phyloP scores from a whole-genome alignment of 306 rosid species.

The Cicer cuneatum region DNA sequence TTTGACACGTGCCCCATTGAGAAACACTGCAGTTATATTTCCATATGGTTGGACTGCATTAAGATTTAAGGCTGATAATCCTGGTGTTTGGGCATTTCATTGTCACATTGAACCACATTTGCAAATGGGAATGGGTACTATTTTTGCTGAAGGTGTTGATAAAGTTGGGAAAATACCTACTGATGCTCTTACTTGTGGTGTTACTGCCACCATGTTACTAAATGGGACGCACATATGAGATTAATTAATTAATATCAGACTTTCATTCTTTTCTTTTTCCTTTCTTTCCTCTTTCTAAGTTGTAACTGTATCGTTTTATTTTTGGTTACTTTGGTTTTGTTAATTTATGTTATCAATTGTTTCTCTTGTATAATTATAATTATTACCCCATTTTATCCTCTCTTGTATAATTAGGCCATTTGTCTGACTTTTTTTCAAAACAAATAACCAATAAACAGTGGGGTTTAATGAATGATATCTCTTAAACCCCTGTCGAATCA shows the following conservation, averaged over 20 bases:
- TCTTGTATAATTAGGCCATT: too few species aligned
- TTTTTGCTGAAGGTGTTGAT: constrained; percentile 65
- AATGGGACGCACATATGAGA: constrained; percentile 27
- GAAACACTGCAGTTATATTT: constrained; percentile 69
- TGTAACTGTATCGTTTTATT: too few species aligned
- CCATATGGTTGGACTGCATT: constrained; percentile 89
- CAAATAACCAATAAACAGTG: too few species aligned
- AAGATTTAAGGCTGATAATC: constrained; percentile 78
- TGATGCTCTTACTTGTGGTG: constrained; percentile 65
- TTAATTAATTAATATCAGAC: neutral
- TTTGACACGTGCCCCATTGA: constrained; percentile 69
- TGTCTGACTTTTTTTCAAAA: too few species aligned
- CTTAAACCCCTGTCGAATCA: too few species aligned
- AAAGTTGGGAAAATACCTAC: constrained; percentile 49
- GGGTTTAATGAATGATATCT: too few species aligned
- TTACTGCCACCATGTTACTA: constrained; percentile 41
- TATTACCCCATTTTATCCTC: too few species aligned
- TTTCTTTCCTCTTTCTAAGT: neutral
- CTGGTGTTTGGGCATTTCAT: constrained; percentile 92
- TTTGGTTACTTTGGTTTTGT: too few species aligned
- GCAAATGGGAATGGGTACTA: constrained; percentile 94
- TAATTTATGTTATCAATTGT: too few species aligned
- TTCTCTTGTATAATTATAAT: too few species aligned
- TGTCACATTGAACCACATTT: constrained; percentile 92
- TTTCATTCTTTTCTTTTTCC: neutral